Conservation (phyloP, 2,329 filamentous ascomycete species). For the Exophiala alcalophila region DNA sequence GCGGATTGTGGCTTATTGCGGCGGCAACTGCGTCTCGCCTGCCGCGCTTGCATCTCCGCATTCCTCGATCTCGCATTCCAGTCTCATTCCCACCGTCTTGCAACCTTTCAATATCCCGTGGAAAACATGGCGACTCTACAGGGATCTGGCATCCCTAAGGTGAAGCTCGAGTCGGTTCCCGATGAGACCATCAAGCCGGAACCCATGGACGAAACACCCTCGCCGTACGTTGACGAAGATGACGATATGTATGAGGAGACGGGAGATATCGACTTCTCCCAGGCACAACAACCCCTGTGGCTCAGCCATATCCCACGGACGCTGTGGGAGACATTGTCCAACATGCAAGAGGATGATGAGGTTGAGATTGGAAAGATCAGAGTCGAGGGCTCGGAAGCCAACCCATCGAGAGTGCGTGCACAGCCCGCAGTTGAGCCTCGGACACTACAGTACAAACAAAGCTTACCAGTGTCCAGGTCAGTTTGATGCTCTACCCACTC, state of each 20-base stretch:
- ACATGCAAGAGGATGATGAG: slow-evolving; percentile 75
- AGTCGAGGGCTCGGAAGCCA: slow-evolving; percentile 55
- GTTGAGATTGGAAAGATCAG: slow-evolving; percentile 75
- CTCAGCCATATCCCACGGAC: slow-evolving; percentile 75
- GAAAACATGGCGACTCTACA: slow-evolving; percentile 26
- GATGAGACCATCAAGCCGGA: slow-evolving; percentile 27
- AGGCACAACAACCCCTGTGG: slow-evolving; percentile 55
- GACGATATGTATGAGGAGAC: slow-evolving; percentile 70
- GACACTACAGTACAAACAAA: no score
- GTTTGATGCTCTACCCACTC: slow-evolving; percentile 64
- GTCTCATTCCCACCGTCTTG: no score
- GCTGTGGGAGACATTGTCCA: slow-evolving; percentile 75
- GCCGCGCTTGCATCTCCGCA: no score
- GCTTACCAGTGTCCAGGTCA: no score
- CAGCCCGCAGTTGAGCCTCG: slow-evolving; percentile 10
- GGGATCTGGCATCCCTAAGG: slow-evolving; percentile 22
- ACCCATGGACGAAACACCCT: slow-evolving; percentile 24
- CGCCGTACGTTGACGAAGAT: slow-evolving; percentile 44
- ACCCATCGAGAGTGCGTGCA: slow-evolving; percentile 46
- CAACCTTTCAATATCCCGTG: no score
- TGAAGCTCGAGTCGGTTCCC: slow-evolving; percentile 25
- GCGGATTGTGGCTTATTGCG: no score
- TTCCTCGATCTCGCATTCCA: no score
- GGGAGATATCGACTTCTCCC: slow-evolving; percentile 60
- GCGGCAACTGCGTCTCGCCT: no score